A percentile compares a stretch with the other conserved stretches of the same genome.
Evolutionary conservation across 192 early-diverging fungal genomes (phyloP).

Genomic region (Coemansia sp.): DNA sequence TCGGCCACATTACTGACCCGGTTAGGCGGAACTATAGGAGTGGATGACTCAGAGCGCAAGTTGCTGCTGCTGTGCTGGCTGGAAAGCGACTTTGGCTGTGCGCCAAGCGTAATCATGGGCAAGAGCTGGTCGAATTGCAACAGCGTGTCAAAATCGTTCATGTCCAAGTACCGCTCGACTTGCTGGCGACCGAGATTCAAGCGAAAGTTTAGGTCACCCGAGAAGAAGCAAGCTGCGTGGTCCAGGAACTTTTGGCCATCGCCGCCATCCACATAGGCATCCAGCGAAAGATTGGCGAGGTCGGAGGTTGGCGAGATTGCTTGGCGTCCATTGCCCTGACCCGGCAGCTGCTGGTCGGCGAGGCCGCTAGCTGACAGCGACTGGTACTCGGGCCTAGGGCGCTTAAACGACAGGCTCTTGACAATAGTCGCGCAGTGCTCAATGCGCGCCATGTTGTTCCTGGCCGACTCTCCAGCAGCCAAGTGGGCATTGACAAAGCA

Average conservation of each 20-base stretch:
- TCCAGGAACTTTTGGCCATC: constrained; percentile 85
- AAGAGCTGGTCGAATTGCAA: constrained; percentile 65
- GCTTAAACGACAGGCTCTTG: constrained; percentile 28
- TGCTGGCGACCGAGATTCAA: constrained; percentile 69
- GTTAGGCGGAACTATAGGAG: background rate
- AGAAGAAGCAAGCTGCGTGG: constrained; percentile 69
- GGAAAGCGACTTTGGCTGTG: constrained; percentile 3
- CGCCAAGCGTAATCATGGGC: constrained; percentile 20
- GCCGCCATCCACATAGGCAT: constrained; percentile 66
- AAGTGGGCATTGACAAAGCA: constrained; percentile 89
- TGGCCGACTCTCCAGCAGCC: constrained; percentile 79
- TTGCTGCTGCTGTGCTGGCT: constrained; percentile 6
- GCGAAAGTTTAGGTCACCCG: constrained; percentile 97
- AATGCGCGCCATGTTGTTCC: constrained; percentile 82
- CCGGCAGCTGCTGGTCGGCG: background rate
- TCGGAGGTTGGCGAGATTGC: constrained; percentile 57
- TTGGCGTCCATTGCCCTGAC: background rate
- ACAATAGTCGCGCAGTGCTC: constrained; percentile 53
- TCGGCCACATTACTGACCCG: background rate
- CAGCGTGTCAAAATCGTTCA: constrained; percentile 59
- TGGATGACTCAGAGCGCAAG: constrained; percentile 9
- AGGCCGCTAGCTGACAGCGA: background rate
- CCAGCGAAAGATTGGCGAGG: constrained; percentile 55
- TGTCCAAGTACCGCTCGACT: constrained; percentile 57
- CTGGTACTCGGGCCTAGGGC: constrained; percentile 10